Evolutionary conservation across 2,329 filamentous ascomycete genomes (phyloP), one percentile per base, ranked within the genome.

Genomic region (Shiraia bambusicola): DNA sequence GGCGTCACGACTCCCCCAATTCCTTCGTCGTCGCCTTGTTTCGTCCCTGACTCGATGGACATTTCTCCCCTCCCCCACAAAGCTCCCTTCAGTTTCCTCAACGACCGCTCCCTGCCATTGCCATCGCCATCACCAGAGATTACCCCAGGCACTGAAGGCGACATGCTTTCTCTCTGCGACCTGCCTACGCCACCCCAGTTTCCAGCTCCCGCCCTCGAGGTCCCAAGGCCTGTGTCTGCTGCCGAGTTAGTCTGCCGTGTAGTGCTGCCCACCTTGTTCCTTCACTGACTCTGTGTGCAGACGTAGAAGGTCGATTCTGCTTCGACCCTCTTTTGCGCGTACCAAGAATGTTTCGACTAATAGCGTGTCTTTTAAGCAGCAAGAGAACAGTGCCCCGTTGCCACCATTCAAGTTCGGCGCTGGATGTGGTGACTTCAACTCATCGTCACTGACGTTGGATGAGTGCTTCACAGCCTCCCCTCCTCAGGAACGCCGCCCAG

Each of bases 1-100:
- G 81, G 80, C 60, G 81, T 88, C 58, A 94, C 86, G 26, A 95
- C 91, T 27, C 90, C 93, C 45, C 88, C 89, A 30, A 76, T 95
- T 37, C 84, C 83, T 15, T 87, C 88, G 2, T 96, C 91, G 6
- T 95, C 92, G 31, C 90, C 91, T 6, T 82, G 81, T 40, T 79
- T 79, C 26, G 70, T 77, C 40, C 79, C 81, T 47, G 90, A 95
- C 67, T 77, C 82, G 41, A 95, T 97, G 89, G 91, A 97, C 63
- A 84, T 96, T 69, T 96, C 92, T 31, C 92, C 93, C 28, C 73
- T 97, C 28, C 91, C 46, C 31, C 89, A 95, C 75, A 96, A 95
- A 75, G 75, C 79, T 22, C 79, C 86, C 10, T 90, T 82, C 61
- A 77, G 70, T 68, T 73, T 77, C 50, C 63, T 74, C 33, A 68